Evolutionary conservation across 106 monocot genomes (phyloP).

Genomic region (Hemerocallis citrina): DNA sequence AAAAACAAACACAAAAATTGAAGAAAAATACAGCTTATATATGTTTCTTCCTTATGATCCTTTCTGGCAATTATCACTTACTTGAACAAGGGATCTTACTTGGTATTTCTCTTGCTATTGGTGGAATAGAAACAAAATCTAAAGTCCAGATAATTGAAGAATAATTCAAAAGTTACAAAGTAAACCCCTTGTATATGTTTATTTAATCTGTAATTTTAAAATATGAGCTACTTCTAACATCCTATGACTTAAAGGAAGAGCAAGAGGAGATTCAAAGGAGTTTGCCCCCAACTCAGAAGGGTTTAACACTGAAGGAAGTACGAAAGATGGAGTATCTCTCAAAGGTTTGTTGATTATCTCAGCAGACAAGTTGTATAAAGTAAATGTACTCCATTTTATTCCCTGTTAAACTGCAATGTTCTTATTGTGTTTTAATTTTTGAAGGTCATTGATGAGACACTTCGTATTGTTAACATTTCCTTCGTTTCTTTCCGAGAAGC

Average conservation of each 20-base stretch:
- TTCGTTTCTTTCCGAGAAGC: slow-evolving; percentile 80
- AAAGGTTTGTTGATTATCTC: slow-evolving; percentile 32
- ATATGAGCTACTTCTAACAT: background rate
- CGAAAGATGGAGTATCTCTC: slow-evolving; percentile 90
- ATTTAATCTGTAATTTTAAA: background rate
- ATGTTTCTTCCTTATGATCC: no score
- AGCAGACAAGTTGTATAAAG: background rate
- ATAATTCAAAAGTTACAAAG: no score
- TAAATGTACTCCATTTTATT: background rate
- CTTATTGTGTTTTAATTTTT: slow-evolving; percentile 5
- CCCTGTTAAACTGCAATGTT: background rate
- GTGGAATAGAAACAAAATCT: no score
- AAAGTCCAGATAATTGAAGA: no score
- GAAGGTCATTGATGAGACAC: slow-evolving; percentile 83
- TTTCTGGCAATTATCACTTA: no score
- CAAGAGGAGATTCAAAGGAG: slow-evolving; percentile 74
- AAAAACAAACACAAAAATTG: no score
- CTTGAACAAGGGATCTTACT: no score
- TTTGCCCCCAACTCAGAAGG: slow-evolving; percentile 43
- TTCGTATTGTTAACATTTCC: slow-evolving; percentile 74
- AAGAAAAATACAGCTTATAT: no score
- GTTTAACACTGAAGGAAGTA: slow-evolving; percentile 55
- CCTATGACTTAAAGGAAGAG: slow-evolving; percentile 42
- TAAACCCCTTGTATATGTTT: no score
- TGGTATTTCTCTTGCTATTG: no score